Evolutionary conservation across 2,329 filamentous ascomycete species (phyloP), one percentile per base, ranked within the genome.

Genomic region (Botrytis deweyae): DNA sequence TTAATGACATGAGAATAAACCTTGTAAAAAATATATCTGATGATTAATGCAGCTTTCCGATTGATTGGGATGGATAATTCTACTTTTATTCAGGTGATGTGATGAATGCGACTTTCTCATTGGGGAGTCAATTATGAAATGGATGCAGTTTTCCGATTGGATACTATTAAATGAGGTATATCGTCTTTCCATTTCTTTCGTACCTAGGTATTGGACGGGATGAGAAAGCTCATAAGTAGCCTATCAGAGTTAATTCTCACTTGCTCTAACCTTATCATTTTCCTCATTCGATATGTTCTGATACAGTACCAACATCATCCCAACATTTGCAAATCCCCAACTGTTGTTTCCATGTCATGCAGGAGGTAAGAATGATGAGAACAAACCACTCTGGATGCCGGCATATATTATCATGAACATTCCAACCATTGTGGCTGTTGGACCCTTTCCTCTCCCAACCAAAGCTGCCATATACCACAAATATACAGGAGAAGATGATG

Each of bases 281-380:
- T 44, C 4, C 36, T 40, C n/a, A 68, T 58, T 58, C 16, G 38
- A 33, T 10, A 61, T 36, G 6, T 42, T 44, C 65, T 14, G 18
- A 40, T 44, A 25, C 44, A 44, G 2, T 62, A 52, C 29, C 36
- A 38, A 46, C 7, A 25, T 14, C 20, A 61, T 70, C 38, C 20
- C n/a, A 46, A 12, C 29, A 10, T n/a, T 29, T 29, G 4, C 7
- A 38, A 33, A n/a, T 22, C 22, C 64, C 44, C 63, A 66, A 49
- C 42, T 36, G 29, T 55, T 55, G 36, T 42, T 58, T 42, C 33
- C 59, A 52, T 40, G 46, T 74, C n/a, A 97, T 36, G 96, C 96
- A 61, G 96, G 96, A 8, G 96, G 96, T 67, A 99, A 86, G 81
- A 99, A 99, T 5, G 90, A 94, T 6, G 94, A 91, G 85, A 94